A percentile compares a stretch with the other conserved stretches of the same genome.
phyloP scores from a whole-genome alignment of 441 rosid genomes.

The Oxalis stricta region DNA sequence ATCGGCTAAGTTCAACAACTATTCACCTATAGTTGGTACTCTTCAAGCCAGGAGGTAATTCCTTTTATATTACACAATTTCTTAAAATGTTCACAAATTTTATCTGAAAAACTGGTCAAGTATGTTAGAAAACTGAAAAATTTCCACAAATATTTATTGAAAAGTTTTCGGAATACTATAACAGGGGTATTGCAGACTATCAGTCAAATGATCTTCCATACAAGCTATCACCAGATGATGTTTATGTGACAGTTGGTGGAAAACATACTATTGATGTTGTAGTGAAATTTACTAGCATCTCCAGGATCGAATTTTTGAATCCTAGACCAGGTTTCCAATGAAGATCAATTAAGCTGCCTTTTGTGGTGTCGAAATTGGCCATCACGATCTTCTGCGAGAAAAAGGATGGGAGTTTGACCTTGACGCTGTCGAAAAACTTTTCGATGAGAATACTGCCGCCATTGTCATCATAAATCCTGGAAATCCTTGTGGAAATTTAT shows the following conservation, averaged over 20 bases:
- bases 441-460: constrained; percentile 14
- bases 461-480: constrained; percentile 13
- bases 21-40: constrained; percentile 7
- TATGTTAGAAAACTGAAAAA: too few relatives aligned
- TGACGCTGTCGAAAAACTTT: constrained; percentile 8
- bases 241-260: constrained; percentile 31
- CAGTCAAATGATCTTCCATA: constrained; percentile 34
- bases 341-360: constrained; percentile 20
- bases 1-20: constrained; percentile 8
- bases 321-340: constrained; percentile 46
- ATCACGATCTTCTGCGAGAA: constrained; percentile 18
- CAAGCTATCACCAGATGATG: constrained; percentile 35
- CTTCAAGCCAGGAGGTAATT: constrained; percentile 8
- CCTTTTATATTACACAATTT: too few relatives aligned
- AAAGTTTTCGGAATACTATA: neutral
- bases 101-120: neutral
- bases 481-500: constrained; percentile 18
- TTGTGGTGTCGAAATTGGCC: constrained; percentile 18
- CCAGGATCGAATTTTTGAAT: constrained; percentile 34
- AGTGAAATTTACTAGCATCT: constrained; percentile 20
- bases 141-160: neutral
- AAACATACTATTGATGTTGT: constrained; percentile 28
- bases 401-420: constrained; percentile 20
- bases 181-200: constrained; percentile 43
- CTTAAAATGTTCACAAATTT: neutral